Base-by-base conservation (phyloP, 176 grass and related monocot genomes). In the Lolium rigidum region DNA sequence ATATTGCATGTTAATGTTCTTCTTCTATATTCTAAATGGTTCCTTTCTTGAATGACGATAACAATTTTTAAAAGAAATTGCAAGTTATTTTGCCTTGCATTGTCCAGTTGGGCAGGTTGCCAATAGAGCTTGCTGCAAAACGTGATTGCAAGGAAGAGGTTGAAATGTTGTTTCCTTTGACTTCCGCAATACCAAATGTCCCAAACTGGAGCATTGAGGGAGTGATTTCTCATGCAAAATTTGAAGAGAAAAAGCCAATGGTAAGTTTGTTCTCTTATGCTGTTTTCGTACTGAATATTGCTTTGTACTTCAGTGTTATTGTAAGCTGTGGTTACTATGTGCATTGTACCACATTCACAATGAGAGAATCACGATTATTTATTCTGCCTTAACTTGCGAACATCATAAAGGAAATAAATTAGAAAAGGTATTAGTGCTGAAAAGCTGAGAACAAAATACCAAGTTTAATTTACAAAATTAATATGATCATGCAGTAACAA, bases 111-210 rank as follows among this genome's bases (percentile, higher is more conserved):
- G 78, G 70, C 6, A 49, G 5, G 25, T 50, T 80, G 20, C 88
- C 78, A 76, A 31, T 86, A 50, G 68, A 82, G 77, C 60, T 82
- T 80, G 77, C 83, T 61, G 88, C 88, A 2, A 2, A 9, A 41
- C 20, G 39, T 25, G 59, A 37, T 38, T 81, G 71, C 77, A 77
- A 26, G 28, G 83, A 89, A 81, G 83, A 76, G 74, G 78, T 90
- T 69, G 88, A 86, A 76, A 85, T 90, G 69, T 25, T 90, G 41
- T 76, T 90, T 16, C 88, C 82, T 62, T 65, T 81, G 22, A 90
- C 88, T 80, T 90, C 70, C 78, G 77, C 83, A 39, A 81, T 90
- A 59, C 88, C 77, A 75, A 50, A 57, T 77, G 39, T 90, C 25
- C 18, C 8, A 76, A 73, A 81, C 41, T 90, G 83, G 83, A 90